These are phyloP conservation scores for Aspergillus pseudoglaucus DNA, from an alignment of 2,329 filamentous ascomycete species.

Conservation along the genomic window DNA sequence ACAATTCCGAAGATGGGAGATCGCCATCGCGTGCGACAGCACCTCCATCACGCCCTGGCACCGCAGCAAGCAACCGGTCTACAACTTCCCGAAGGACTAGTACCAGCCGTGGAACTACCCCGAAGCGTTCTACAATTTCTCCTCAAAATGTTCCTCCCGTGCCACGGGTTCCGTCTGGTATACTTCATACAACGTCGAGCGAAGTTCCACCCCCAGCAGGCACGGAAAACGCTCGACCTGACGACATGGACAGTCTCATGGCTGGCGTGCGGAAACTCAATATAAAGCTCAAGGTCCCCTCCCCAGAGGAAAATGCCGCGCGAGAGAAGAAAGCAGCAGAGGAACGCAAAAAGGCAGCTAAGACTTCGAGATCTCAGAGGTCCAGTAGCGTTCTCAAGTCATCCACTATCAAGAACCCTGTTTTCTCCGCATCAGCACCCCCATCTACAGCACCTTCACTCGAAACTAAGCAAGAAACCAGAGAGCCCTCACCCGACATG, in stretches of 20 bases:
- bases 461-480: background rate
- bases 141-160: constrained; percentile 37
- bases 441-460: background rate
- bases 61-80: constrained; percentile 11
- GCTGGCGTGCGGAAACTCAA: constrained; percentile 47
- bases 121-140: constrained; percentile 27
- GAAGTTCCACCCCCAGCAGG: constrained; percentile 8
- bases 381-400: constrained; percentile 12
- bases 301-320: constrained; percentile 51
- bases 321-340: constrained; percentile 41
- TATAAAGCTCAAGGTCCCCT: constrained; percentile 54
- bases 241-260: constrained; percentile 46
- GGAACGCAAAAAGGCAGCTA: constrained; percentile 30
- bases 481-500: background rate
- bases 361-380: constrained; percentile 24
- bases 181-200: constrained; percentile 15
- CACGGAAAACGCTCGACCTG: background rate
- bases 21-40: constrained; percentile 8
- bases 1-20: constrained; percentile 5
- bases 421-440: background rate
- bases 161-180: constrained; percentile 35
- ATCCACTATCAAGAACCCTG: constrained; percentile 4
- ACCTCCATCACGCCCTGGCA: constrained; percentile 11
- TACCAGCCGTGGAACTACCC: constrained; percentile 38
- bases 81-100: constrained; percentile 57